Conservation (phyloP, 306 rosid genomes). For the Prunus mume region DNA sequence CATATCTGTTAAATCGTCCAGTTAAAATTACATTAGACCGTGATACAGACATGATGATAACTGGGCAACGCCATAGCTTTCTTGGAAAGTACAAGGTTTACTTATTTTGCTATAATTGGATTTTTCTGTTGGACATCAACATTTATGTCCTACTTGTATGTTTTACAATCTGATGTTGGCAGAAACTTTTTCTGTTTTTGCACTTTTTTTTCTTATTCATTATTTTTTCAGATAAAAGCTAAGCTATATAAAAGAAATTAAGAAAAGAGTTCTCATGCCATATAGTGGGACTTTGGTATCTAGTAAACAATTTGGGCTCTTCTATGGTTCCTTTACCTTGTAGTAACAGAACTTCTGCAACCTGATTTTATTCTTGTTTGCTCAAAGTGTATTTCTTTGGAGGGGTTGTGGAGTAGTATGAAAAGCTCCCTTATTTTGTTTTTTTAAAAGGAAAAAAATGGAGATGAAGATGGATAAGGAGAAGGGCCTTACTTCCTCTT, state of each 20-base stretch:
- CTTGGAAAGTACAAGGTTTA: conserved; percentile 89
- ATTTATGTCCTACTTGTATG: neutral
- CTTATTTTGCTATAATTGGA: conserved; percentile 11
- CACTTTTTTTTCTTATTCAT: neutral
- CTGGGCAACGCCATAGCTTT: conserved; percentile 97
- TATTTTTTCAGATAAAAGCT: neutral
- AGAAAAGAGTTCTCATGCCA: neutral
- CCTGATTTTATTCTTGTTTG: conserved; percentile 7
- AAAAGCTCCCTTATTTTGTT: neutral
- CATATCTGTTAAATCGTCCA: conserved; percentile 74
- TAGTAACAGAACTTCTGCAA: neutral
- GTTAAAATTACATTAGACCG: conserved; percentile 87
- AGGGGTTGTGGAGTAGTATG: neutral
- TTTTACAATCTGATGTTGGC: neutral
- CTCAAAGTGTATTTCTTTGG: neutral
- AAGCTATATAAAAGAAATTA: neutral
- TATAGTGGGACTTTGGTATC: neutral
- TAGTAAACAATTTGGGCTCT: neutral
- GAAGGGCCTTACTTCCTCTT: neutral
- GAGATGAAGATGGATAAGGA: neutral
- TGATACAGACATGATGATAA: conserved; percentile 85
- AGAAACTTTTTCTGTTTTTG: neutral
- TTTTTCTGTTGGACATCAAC: neutral
- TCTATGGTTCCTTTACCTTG: neutral
- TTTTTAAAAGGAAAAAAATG: neutral